Evolutionary conservation across 2,329 filamentous ascomycete genomes (phyloP).

Genomic region (Colletotrichum destructivum): DNA sequence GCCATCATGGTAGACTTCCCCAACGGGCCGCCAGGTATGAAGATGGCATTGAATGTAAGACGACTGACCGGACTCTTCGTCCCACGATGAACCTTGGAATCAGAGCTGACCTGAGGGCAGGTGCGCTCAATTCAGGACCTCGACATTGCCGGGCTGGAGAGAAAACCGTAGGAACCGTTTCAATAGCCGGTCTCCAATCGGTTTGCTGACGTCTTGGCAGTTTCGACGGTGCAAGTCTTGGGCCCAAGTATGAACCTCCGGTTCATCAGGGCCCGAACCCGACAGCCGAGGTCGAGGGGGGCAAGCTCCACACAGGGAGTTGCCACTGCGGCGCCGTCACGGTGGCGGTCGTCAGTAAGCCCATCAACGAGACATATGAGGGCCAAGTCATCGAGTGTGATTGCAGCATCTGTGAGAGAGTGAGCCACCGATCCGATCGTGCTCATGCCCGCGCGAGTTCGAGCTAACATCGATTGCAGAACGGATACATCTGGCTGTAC

Average conservation of each 20-base stretch:
- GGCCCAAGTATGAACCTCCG: constrained; percentile 53
- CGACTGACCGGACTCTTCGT: neutral
- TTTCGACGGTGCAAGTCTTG: constrained; percentile 55
- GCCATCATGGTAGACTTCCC: constrained; percentile 54
- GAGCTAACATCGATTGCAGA: constrained; percentile 48
- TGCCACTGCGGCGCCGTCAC: constrained; percentile 69
- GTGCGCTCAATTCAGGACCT: constrained; percentile 60
- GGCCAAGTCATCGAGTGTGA: constrained; percentile 60
- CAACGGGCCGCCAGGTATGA: constrained; percentile 48
- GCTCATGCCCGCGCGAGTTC: neutral
- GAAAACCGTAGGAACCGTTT: constrained; percentile 49
- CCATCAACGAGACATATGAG: constrained; percentile 56
- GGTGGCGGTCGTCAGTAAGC: constrained; percentile 58
- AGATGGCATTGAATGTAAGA: constrained; percentile 60
- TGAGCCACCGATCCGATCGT: constrained; percentile 45
- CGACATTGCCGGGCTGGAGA: constrained; percentile 58
- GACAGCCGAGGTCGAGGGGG: constrained; percentile 52
- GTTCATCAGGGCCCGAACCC: constrained; percentile 60
- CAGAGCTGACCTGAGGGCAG: constrained; percentile 48
- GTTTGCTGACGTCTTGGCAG: constrained; percentile 47
- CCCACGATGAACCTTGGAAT: neutral
- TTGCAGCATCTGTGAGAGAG: constrained; percentile 65
- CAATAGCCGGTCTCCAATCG: constrained; percentile 27
- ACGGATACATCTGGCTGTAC: constrained; percentile 63
- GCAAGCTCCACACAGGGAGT: constrained; percentile 62